Percentiles rank a stretch among this genome's conserved stretches.
Evolutionary conservation across 768 basidiomycete species (phyloP).

Genomic region (Trametopsis cervina): DNA sequence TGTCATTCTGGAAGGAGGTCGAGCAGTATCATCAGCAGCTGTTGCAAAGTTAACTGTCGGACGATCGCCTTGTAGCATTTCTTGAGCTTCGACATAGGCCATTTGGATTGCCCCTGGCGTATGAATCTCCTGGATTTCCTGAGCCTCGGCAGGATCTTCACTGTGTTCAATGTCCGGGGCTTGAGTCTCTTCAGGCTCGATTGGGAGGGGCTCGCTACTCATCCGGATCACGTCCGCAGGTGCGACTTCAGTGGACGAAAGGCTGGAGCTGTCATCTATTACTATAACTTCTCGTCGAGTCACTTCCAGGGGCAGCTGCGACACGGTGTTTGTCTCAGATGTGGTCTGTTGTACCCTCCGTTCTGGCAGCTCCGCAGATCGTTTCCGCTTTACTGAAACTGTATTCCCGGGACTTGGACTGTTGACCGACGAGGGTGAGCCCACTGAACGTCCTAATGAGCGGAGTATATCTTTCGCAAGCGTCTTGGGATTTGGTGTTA

Average conservation of each 20-base stretch:
- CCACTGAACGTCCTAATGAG: conserved; percentile 33
- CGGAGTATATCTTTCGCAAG: conserved; percentile 53
- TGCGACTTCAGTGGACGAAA: not conserved
- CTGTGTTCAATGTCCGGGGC: not conserved
- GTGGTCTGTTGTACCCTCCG: not conserved
- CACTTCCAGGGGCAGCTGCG: not conserved
- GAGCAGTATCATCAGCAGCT: not conserved
- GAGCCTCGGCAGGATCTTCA: not conserved
- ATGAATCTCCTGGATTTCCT: conserved; percentile 8
- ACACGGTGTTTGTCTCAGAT: not conserved
- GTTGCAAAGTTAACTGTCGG: not conserved
- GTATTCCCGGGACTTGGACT: not conserved
- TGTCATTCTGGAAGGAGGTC: not conserved
- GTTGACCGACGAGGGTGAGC: not conserved
- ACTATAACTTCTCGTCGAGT: not conserved
- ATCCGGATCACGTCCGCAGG: not conserved
- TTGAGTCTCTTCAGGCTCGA: not conserved
- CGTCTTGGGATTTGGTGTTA: conserved; percentile 33
- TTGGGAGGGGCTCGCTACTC: not conserved
- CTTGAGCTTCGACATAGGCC: conserved; percentile 2
- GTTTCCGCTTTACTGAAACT: conserved; percentile 2
- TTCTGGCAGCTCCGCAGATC: conserved; percentile 1
- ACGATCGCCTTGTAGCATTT: not conserved
- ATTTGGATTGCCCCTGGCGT: conserved; percentile 7
- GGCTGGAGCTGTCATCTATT: not conserved